These are phyloP conservation scores for Aspergillus phoenicis DNA, from an alignment of 2,329 filamentous ascomycete species.

Conservation along the genomic window DNA sequence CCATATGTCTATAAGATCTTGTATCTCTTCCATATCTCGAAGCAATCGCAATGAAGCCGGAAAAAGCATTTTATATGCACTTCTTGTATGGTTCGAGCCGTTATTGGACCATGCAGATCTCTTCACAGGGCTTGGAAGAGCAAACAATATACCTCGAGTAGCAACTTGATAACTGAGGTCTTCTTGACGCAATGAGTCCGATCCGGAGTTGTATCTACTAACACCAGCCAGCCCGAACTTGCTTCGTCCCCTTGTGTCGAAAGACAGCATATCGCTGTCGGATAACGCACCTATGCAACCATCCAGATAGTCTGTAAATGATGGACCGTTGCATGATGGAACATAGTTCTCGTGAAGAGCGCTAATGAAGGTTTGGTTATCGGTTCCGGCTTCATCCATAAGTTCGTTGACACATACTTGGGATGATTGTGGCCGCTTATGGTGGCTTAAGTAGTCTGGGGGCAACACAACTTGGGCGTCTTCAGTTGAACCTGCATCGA, in stretches of 20 bases:
- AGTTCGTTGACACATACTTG: conserved; percentile 72
- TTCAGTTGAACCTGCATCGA: conserved; percentile 51
- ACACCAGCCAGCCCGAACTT: conserved; percentile 56
- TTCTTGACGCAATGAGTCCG: conserved; percentile 80
- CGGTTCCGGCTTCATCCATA: conserved; percentile 92
- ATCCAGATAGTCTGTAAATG: conserved; percentile 75
- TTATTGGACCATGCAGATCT: conserved; percentile 49
- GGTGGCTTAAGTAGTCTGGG: conserved; percentile 60
- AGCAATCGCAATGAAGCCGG: conserved; percentile 82
- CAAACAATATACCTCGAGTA: conserved; percentile 81
- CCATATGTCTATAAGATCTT: conserved; percentile 61
- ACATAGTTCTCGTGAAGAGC: conserved; percentile 93
- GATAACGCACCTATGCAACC: conserved; percentile 86
- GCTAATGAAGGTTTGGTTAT: conserved; percentile 85
- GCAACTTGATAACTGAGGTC: conserved; percentile 93
- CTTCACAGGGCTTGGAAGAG: conserved; percentile 82
- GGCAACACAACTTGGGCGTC: conserved; percentile 55
- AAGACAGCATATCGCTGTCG: conserved; percentile 80
- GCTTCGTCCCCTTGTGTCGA: conserved; percentile 52
- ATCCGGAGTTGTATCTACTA: conserved; percentile 47
- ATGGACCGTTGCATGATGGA: conserved; percentile 70
- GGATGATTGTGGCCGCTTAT: conserved; percentile 63
- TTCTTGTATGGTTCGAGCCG: conserved; percentile 45
- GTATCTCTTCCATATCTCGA: conserved; percentile 79
- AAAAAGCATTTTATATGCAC: conserved; percentile 89